Conservation (phyloP, 345 rosid genomes). For the Clarkia xantiana region DNA sequence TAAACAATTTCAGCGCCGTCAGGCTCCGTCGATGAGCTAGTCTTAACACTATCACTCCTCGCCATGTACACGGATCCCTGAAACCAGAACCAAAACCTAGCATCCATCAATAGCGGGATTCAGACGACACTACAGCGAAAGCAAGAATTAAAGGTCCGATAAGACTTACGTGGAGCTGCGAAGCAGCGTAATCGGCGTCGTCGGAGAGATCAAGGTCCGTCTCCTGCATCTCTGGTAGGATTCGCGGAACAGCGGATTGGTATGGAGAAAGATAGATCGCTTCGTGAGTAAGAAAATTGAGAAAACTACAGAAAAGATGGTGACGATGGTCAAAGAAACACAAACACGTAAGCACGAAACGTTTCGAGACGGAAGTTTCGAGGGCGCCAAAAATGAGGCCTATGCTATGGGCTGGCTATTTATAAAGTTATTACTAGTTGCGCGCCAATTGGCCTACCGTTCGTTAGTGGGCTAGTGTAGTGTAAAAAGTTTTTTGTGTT, state of each 20-base stretch:
- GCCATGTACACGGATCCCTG: slow-evolving; percentile 69
- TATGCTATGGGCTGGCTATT: no score
- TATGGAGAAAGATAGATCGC: no score
- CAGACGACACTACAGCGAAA: not conserved
- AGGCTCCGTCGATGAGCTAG: slow-evolving; percentile 41
- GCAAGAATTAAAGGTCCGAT: not conserved
- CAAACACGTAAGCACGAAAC: no score
- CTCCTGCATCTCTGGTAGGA: slow-evolving; percentile 43
- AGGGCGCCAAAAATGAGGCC: no score
- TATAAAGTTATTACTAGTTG: no score
- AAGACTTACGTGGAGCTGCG: slow-evolving; percentile 49
- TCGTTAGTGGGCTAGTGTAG: no score
- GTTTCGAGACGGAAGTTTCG: no score
- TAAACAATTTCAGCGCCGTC: slow-evolving; percentile 66
- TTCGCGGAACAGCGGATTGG: not conserved
- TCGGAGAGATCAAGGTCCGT: slow-evolving; percentile 83
- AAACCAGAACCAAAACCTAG: not conserved
- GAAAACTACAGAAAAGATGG: no score
- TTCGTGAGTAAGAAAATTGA: no score
- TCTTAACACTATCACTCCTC: slow-evolving; percentile 47
- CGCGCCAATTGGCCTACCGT: no score
- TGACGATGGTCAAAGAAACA: no score
- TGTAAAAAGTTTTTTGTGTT: no score
- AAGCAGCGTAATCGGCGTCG: slow-evolving; percentile 96
- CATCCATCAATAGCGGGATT: not conserved